Evolutionary conservation across 345 rosid genomes (phyloP), one percentile per base, ranked within the genome.

Genomic region (Hypericum androsaemum): DNA sequence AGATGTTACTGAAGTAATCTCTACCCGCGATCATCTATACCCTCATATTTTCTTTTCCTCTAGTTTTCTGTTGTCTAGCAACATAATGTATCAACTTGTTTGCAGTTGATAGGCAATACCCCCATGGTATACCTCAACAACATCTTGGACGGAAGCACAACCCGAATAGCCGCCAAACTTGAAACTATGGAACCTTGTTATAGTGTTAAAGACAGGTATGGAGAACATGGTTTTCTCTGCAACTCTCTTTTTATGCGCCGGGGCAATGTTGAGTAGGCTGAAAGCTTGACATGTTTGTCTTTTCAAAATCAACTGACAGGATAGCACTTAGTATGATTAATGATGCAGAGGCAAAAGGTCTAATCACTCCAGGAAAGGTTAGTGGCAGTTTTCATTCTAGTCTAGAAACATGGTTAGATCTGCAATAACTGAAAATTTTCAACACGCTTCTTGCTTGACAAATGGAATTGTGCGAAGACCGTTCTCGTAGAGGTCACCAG

Each of bases 41-140:
- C 13, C 17, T 54, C 41, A 12, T 13, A 47, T 40, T 32, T 22
- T 22, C 32, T 22, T 9, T 38, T 4, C 10, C 8, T 37, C 6
- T 1, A 8, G 8, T 7, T 56, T 43, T 5, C 37, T 22, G 12
- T 10, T 15, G n/a, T 35, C 10, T 43, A 22, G 32, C 4, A 22
- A 22, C 2, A 22, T 22, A 22, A 22, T 22, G 40, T 0, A 50
- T 10, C 41, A 38, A 14, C 37, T 43, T 54, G 35, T 22, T 4
- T 60, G 36, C 79, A 87, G 96, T 83, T 90, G 37, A 87, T 87
- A 59, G 98, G 98, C 47, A 90, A 80, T 54, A 87, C 98, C 39
- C 98, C 96, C 7, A 82, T 90, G 96, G 95, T 90, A 16, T 90
- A 87, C 67, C 80, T 90, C 71, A 87, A 90, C 68, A 87, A 78